phyloP scores from a whole-genome alignment of 192 early-diverging fungal genomes.

The Geranomyces variabilis region DNA sequence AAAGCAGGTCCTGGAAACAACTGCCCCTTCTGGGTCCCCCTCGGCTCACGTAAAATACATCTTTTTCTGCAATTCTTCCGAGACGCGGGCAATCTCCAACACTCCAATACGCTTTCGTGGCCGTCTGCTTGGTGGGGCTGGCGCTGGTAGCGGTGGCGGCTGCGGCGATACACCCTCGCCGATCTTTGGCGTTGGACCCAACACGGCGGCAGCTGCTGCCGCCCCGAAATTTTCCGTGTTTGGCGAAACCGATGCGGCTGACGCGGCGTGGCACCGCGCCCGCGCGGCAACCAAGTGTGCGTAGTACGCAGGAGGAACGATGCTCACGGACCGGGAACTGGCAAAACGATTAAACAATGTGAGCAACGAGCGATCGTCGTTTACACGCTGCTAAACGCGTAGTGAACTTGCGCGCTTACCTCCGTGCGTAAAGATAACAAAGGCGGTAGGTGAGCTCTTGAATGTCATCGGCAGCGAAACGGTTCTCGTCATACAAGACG shows the following conservation, averaged over 20 bases:
- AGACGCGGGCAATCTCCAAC: constrained; percentile 36
- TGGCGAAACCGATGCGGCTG: background rate
- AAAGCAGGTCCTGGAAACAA: constrained; percentile 5
- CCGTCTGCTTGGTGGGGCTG: background rate
- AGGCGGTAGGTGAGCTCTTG: constrained; percentile 86
- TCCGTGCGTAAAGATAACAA: constrained; percentile 75
- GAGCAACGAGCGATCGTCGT: no score
- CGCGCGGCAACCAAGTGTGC: constrained; percentile 86
- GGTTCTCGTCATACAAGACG: constrained; percentile 84
- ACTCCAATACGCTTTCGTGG: constrained; percentile 5
- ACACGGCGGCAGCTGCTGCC: no score
- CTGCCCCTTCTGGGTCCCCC: background rate
- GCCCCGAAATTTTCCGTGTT: background rate
- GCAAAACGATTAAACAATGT: no score
- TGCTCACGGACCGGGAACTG: constrained; percentile 81
- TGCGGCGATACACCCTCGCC: no score
- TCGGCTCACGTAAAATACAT: constrained; percentile 60
- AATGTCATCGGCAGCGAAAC: constrained; percentile 73
- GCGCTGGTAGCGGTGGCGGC: no score
- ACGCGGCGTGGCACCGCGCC: constrained; percentile 74
- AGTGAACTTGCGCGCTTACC: background rate
- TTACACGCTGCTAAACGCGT: background rate
- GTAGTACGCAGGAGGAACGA: constrained; percentile 90
- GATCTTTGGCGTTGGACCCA: no score
- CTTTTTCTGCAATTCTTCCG: constrained; percentile 47